Conservation (phyloP, 1,139 yeast species). For the Suzukiozyma palmioleophila region DNA sequence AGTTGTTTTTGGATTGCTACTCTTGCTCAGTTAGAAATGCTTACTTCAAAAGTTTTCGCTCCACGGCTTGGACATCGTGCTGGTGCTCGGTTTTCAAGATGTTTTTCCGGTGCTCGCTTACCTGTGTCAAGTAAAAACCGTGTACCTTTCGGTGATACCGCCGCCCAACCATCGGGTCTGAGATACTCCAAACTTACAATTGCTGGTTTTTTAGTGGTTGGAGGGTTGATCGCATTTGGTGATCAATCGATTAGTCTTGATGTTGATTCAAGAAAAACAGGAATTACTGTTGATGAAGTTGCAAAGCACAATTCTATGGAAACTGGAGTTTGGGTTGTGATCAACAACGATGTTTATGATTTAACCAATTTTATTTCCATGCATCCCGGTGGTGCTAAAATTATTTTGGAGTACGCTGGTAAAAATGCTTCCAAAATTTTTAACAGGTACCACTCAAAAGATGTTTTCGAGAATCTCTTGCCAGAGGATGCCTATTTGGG, state of each 20-base stretch:
- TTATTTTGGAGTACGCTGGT: conserved; percentile 24
- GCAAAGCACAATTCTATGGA: conserved; percentile 10
- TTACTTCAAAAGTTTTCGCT: too few relatives aligned
- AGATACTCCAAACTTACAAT: not conserved
- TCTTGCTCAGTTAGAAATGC: too few relatives aligned
- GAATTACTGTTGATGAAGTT: conserved; percentile 11
- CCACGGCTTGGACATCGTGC: too few relatives aligned
- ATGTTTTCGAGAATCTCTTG: conserved; percentile 15
- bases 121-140: not conserved
- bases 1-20: too few relatives aligned
- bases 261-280: not conserved
- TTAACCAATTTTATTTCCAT: conserved; percentile 19
- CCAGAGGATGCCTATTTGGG: conserved; percentile 10
- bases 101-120: too few relatives aligned
- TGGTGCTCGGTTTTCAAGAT: too few relatives aligned
- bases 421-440: conserved; percentile 20
- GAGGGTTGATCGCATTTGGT: not conserved
- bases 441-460: conserved; percentile 15
- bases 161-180: not conserved
- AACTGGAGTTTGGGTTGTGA: conserved; percentile 21
- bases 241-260: conserved; percentile 1
- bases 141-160: not conserved
- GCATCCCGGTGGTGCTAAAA: conserved; percentile 27
- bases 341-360: conserved; percentile 26
- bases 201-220: not conserved